Conservation (phyloP, 2,329 filamentous ascomycete genomes). For the Thelonectria rubi region DNA sequence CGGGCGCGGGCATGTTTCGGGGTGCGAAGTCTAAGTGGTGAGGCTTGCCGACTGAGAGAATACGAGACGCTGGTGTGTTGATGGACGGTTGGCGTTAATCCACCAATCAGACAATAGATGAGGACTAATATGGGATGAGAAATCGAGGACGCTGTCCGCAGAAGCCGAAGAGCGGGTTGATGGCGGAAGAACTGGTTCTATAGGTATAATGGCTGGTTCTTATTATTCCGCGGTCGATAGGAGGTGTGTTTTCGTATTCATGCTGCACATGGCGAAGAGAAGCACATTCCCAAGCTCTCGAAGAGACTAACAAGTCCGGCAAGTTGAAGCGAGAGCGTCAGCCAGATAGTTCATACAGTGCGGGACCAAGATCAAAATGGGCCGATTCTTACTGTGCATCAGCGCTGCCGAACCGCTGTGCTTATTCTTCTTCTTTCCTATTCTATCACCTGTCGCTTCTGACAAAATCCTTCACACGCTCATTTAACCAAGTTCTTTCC, state of each 20-base stretch:
- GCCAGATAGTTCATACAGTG: no score
- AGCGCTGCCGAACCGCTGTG: no score
- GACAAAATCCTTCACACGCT: no score
- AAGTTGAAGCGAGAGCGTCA: no score
- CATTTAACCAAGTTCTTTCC: no score
- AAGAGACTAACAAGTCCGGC: no score
- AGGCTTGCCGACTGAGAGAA: not conserved
- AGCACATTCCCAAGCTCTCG: no score
- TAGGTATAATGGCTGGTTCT: not conserved
- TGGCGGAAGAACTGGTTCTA: not conserved
- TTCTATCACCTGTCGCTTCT: no score
- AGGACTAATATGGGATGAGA: not conserved
- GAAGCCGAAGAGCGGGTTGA: not conserved
- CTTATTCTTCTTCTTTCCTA: no score
- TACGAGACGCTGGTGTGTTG: not conserved
- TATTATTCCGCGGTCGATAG: not conserved
- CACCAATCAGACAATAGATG: constrained; percentile 1
- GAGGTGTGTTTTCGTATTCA: not conserved
- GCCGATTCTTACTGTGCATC: no score
- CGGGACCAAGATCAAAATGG: no score
- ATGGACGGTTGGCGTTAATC: not conserved
- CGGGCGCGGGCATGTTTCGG: not conserved
- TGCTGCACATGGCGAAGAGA: not conserved
- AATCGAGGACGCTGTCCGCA: not conserved
- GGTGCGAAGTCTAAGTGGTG: not conserved